Evolutionary conservation across 2,329 filamentous ascomycete genomes (phyloP).

Genomic region (Colletotrichum cereale): DNA sequence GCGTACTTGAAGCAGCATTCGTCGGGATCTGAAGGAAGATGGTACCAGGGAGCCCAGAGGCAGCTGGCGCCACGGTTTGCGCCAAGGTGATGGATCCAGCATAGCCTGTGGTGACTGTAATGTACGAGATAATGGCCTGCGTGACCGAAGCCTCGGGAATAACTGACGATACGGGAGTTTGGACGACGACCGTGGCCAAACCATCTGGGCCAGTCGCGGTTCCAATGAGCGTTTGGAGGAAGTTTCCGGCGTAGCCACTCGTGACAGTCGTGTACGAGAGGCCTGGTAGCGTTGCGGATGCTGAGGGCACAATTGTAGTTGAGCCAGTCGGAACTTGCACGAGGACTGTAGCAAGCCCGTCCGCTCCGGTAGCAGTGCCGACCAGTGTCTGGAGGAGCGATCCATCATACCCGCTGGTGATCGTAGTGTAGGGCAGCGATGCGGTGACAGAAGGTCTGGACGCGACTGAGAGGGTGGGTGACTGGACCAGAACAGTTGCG

Average conservation of each 20-base stretch:
- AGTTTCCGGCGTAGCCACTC: constrained; percentile 19
- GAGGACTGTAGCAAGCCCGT: constrained; percentile 23
- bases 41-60: constrained; percentile 32
- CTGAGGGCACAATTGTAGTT: background rate
- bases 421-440: background rate
- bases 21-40: constrained; percentile 30
- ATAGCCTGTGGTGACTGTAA: constrained; percentile 31
- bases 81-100: constrained; percentile 7
- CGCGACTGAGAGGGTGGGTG: background rate
- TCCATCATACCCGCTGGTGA: background rate
- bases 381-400: constrained; percentile 23
- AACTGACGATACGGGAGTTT: background rate
- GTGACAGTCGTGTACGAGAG: constrained; percentile 30
- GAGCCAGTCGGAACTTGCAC: constrained; percentile 23
- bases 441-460: background rate
- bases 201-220: constrained; percentile 28
- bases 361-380: background rate
- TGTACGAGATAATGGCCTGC: constrained; percentile 27
- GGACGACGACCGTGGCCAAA: constrained; percentile 24
- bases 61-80: constrained; percentile 23
- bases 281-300: background rate
- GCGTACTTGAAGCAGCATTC: background rate
- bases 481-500: constrained; percentile 24
- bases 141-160: constrained; percentile 9
- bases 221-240: constrained; percentile 16